phyloP scores from a whole-genome alignment of 1,284 basidiomycete genomes.

The Cutaneotrichosporon mucoides region DNA sequence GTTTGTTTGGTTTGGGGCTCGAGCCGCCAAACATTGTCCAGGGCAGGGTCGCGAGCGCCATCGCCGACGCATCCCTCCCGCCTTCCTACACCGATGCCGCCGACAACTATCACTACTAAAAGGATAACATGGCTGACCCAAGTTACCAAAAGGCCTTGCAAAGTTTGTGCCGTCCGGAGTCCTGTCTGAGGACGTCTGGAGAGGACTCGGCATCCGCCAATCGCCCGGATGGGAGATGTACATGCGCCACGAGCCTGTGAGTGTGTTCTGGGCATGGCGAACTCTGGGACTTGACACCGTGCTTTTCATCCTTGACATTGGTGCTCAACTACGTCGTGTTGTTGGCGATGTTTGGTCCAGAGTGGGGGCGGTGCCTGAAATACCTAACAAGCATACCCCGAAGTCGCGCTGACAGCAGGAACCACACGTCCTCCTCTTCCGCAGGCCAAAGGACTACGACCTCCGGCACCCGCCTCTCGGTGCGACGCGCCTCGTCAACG shows the following conservation, averaged over 20 bases:
- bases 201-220: conserved; percentile 49
- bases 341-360: no score
- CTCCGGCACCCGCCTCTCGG: conserved; percentile 36
- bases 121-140: neutral
- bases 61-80: neutral
- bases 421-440: conserved; percentile 48
- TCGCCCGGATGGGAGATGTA: conserved; percentile 52
- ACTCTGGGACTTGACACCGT: no score
- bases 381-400: no score
- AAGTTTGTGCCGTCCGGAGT: conserved; percentile 47
- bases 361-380: no score
- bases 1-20: neutral
- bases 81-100: no score
- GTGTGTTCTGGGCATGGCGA: conserved; percentile 8
- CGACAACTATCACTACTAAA: no score
- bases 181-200: conserved; percentile 47
- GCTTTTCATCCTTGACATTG: no score
- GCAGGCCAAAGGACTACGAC: conserved; percentile 46
- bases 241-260: conserved; percentile 49
- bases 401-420: conserved; percentile 23
- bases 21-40: no score
- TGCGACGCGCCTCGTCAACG: neutral
- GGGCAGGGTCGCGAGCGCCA: no score
- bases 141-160: conserved; percentile 48
- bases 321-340: no score